Conservation (phyloP, 1,139 yeast genomes). For the Suhomyces guaymorum region DNA sequence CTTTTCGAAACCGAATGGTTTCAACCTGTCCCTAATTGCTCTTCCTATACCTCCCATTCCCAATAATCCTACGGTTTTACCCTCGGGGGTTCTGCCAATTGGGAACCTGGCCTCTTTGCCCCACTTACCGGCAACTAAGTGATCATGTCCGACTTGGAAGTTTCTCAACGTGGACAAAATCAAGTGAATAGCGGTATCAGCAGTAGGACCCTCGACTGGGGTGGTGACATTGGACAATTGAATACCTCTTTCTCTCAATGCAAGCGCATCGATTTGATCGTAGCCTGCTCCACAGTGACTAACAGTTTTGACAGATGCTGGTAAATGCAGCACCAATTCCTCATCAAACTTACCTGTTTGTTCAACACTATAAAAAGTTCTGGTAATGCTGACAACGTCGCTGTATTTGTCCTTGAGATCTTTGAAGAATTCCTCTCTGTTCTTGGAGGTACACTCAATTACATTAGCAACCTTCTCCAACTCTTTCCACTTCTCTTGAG, state of each 20-base stretch:
- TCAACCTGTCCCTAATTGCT: constrained; percentile 59
- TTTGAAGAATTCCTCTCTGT: constrained; percentile 50
- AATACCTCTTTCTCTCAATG: constrained; percentile 51
- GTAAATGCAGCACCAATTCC: constrained; percentile 63
- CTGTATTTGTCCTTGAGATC: constrained; percentile 52
- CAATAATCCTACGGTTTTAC: constrained; percentile 62
- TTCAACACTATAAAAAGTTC: constrained; percentile 49
- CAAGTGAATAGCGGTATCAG: constrained; percentile 73
- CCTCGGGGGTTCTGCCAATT: constrained; percentile 50
- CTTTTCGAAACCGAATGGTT: constrained; percentile 63
- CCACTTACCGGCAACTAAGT: constrained; percentile 63
- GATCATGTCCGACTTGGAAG: constrained; percentile 51
- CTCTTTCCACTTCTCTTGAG: constrained; percentile 58
- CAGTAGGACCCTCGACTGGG: constrained; percentile 78
- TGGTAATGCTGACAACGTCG: constrained; percentile 49
- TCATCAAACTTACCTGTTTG: constrained; percentile 76
- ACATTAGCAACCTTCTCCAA: constrained; percentile 51
- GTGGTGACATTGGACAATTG: constrained; percentile 74
- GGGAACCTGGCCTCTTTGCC: constrained; percentile 26
- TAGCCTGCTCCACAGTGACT: constrained; percentile 94
- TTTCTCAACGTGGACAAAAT: constrained; percentile 69
- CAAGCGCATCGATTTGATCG: constrained; percentile 70
- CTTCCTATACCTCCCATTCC: constrained; percentile 83
- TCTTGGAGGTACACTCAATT: constrained; percentile 44
- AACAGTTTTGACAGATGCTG: constrained; percentile 60